Base-by-base conservation (phyloP, 352 stramenopile genomes). In the Phytopythium litorale region DNA sequence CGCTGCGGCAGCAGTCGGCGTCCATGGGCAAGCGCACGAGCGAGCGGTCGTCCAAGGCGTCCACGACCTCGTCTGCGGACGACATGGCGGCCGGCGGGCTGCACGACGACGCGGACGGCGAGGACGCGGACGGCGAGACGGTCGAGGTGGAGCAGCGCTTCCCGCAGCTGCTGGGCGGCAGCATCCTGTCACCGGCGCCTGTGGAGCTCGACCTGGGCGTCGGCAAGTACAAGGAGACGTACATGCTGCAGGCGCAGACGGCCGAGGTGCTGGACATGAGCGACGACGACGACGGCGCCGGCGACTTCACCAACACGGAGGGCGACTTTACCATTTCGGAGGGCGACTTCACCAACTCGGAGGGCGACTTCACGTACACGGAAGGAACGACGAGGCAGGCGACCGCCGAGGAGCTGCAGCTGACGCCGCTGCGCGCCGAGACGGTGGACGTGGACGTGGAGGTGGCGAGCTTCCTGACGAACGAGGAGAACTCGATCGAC, bases 211-310 rank as follows among this genome's bases (percentile, higher is more conserved):
- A 84, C 59, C 54, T 88, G 32, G 79, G 76, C 28, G 69, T 88
- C 45, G 81, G 73, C 25, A 83, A 77, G 62, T 91, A 91, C 64
- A 80, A 79, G 52, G 59, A 85, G 21, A 62, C 64, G 1, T 72
- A 70, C 35, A 72, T 43, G 40, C 5, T 43, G 23, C 38, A 60
- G 30, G 23, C 37, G 18, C 55, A 60, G 55, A 50, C 69, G 56
- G 71, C 68, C n/a, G 68, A 79, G 63, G 68, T 62, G 56, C 56
- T 70, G 0, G 68, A 79, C 33, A 54, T 76, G 6, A 69, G 65
- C 1, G 68, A 79, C 40, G 70, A 68, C 46, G 75, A 65, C 43
- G 68, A 75, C 54, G 60, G 71, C 28, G 71, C 58, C 43, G 71
- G 67, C 19, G 74, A 78, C 50, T 78, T 78, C 28, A 63, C 74